These are phyloP conservation scores for Auricularia cornea DNA, from an alignment of 768 basidiomycete genomes.

Conservation along the genomic window DNA sequence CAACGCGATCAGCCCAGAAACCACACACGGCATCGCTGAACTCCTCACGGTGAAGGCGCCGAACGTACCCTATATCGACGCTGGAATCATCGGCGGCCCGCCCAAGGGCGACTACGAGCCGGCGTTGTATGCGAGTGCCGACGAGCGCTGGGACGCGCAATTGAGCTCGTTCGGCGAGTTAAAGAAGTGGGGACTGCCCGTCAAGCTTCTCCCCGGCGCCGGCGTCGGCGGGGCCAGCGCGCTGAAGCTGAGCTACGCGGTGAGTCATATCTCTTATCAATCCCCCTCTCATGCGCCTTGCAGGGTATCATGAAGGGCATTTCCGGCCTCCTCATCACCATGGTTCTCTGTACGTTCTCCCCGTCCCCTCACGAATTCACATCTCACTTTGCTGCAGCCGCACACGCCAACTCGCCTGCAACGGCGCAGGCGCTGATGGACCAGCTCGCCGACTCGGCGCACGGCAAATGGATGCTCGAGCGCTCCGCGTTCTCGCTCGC, in stretches of 20 bases:
- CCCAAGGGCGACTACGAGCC: constrained; percentile 40
- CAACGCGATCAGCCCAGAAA: constrained; percentile 49
- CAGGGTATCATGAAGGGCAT: constrained; percentile 52
- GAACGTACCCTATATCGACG: constrained; percentile 43
- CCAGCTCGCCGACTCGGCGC: constrained; percentile 35
- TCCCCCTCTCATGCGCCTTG: neutral
- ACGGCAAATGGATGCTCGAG: neutral
- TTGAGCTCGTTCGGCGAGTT: constrained; percentile 36
- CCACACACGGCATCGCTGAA: constrained; percentile 37
- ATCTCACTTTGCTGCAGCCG: too few species aligned
- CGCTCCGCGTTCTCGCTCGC: neutral
- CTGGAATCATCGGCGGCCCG: constrained; percentile 48
- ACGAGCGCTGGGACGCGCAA: constrained; percentile 31
- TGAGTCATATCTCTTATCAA: constrained; percentile 19
- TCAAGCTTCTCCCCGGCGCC: constrained; percentile 36
- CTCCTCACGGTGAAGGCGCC: constrained; percentile 30
- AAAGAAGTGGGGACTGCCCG: constrained; percentile 15
- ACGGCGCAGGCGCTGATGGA: constrained; percentile 49
- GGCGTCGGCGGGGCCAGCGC: constrained; percentile 53
- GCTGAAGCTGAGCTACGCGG: constrained; percentile 57
- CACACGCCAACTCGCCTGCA: constrained; percentile 48
- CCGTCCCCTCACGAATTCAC: too few species aligned
- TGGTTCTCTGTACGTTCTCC: constrained; percentile 38
- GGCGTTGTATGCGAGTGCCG: constrained; percentile 46
- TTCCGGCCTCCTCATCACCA: constrained; percentile 44